Evolutionary conservation across 2,329 filamentous ascomycete species (phyloP).

Genomic region (Teratosphaeriaceae sp.): DNA sequence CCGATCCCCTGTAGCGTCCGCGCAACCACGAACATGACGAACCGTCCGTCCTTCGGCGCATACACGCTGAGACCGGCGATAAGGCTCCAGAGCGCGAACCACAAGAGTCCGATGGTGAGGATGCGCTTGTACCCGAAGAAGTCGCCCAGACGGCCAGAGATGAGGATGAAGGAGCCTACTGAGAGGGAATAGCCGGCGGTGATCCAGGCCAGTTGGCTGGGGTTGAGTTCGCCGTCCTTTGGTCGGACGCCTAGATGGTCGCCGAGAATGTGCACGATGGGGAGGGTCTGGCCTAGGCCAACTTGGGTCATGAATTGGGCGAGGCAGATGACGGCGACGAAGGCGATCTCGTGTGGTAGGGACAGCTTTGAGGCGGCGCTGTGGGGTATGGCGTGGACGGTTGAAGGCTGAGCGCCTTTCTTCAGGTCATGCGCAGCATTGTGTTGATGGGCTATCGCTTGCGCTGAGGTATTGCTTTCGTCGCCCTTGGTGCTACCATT

Average conservation of each 20-base stretch:
- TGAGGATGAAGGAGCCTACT: conserved; percentile 39
- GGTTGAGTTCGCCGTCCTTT: conserved; percentile 25
- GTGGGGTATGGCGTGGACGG: neutral
- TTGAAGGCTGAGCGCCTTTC: neutral
- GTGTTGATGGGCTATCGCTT: neutral
- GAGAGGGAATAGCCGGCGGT: conserved; percentile 37
- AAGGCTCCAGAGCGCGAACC: conserved; percentile 45
- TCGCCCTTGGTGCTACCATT: neutral
- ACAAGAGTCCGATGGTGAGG: conserved; percentile 42
- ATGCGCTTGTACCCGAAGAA: conserved; percentile 45
- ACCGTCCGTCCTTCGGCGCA: conserved; percentile 21
- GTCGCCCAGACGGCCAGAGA: conserved; percentile 37
- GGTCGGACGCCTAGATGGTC: conserved; percentile 33
- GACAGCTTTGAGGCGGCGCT: conserved; percentile 32
- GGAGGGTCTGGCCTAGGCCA: conserved; percentile 19
- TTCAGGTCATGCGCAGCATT: neutral
- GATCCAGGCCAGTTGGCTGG: conserved; percentile 34
- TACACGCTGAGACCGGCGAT: conserved; percentile 39
- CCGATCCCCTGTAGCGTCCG: conserved; percentile 45
- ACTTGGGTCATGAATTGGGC: conserved; percentile 22
- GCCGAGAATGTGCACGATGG: conserved; percentile 37
- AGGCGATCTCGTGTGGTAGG: conserved; percentile 21
- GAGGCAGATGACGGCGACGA: conserved; percentile 21
- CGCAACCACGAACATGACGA: conserved; percentile 30
- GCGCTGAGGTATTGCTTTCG: neutral